A percentile compares a stretch with the other conserved stretches of the same genome.
These are phyloP conservation scores for Nidula niveotomentosa DNA, from an alignment of 1,284 basidiomycete genomes.

Conservation along the genomic window DNA sequence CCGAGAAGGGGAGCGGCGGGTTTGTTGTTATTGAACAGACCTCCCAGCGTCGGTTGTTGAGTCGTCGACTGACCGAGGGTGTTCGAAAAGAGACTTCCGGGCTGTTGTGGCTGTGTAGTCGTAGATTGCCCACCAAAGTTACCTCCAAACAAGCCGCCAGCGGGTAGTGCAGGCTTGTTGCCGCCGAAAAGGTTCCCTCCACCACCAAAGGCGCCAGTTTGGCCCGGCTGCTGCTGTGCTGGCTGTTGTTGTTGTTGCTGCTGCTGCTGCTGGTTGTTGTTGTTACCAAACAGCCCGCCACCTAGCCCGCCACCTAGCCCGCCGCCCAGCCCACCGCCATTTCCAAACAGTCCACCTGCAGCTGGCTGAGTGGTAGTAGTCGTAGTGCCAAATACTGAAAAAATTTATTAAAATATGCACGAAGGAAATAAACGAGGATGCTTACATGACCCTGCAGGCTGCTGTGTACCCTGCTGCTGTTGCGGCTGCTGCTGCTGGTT, in stretches of 20 bases:
- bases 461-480: constrained; percentile 18
- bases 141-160: constrained; percentile 41
- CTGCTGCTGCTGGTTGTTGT: constrained; percentile 25
- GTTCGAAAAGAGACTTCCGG: constrained; percentile 21
- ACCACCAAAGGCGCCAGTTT: constrained; percentile 24
- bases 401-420: not conserved
- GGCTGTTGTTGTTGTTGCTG: constrained; percentile 18
- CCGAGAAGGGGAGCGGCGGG: constrained; percentile 32
- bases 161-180: constrained; percentile 25
- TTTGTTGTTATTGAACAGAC: constrained; percentile 44
- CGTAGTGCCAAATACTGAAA: constrained; percentile 29
- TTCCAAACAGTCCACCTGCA: constrained; percentile 9
- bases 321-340: not conserved
- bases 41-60: constrained; percentile 26
- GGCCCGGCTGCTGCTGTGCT: constrained; percentile 3
- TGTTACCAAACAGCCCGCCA: constrained; percentile 45
- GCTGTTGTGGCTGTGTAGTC: constrained; percentile 17
- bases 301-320: constrained; percentile 14
- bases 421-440: not conserved
- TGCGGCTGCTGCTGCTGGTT: constrained; percentile 18
- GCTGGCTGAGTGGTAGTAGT: constrained; percentile 18
- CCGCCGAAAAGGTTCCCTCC: constrained; percentile 53
- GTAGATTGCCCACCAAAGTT: constrained; percentile 33
- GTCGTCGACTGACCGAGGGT: constrained; percentile 24
- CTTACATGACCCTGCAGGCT: constrained; percentile 9